These are phyloP conservation scores for Acrasis kona DNA, from an alignment of 78 protist species.

Conservation along the genomic window DNA sequence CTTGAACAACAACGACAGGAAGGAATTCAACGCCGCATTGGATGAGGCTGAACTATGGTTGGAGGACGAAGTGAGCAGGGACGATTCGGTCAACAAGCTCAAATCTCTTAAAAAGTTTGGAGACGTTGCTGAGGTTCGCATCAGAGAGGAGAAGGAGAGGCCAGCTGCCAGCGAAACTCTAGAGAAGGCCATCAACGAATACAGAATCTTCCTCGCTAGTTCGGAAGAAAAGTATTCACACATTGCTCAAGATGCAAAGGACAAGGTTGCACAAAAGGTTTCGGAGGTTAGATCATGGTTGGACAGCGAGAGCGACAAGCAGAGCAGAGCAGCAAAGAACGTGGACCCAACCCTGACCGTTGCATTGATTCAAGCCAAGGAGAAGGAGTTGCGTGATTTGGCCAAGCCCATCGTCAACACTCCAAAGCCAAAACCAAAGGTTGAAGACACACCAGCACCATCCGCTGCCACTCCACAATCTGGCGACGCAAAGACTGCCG, in stretches of 20 bases:
- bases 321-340: not conserved
- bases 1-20: conserved; percentile 22
- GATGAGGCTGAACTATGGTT: conserved; percentile 70
- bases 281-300: not conserved
- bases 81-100: conserved; percentile 42
- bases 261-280: not conserved
- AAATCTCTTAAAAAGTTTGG: conserved; percentile 3
- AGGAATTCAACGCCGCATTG: conserved; percentile 16
- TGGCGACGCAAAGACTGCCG: too few species aligned
- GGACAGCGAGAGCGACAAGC: not conserved
- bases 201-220: not conserved
- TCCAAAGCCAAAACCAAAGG: not conserved
- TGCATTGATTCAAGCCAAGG: not conserved
- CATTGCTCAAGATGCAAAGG: not conserved
- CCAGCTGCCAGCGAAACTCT: not conserved
- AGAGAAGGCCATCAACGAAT: not conserved
- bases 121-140: not conserved
- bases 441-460: not conserved
- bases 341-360: not conserved
- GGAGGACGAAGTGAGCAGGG: conserved; percentile 70
- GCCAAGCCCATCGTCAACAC: not conserved
- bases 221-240: not conserved
- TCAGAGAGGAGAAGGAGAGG: not conserved
- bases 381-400: not conserved
- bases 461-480: too few species aligned